Percentiles rank a stretch among this genome's conserved stretches.
phyloP scores from a whole-genome alignment of 371 early-diverging fungal genomes.

The Circinella minor region DNA sequence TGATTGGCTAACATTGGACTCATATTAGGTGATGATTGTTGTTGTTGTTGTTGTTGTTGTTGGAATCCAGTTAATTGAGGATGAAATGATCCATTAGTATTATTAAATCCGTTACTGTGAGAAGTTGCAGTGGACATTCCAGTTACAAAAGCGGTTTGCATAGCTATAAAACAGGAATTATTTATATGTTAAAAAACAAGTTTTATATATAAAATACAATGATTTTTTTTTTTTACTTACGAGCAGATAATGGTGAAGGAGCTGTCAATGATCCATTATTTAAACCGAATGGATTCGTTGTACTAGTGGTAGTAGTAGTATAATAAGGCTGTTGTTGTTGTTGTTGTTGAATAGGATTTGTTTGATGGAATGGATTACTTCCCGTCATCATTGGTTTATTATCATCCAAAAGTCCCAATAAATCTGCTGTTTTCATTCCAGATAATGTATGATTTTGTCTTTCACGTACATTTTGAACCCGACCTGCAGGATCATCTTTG shows the following conservation, averaged over 20 bases:
- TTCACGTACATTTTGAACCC: constrained; percentile 27
- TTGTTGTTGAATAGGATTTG: constrained; percentile 28
- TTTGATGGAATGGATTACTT: constrained; percentile 25
- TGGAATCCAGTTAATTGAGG: constrained; percentile 11
- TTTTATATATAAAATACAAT: background rate
- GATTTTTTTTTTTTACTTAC: background rate
- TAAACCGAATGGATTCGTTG: constrained; percentile 11
- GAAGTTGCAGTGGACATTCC: background rate
- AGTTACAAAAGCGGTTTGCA: constrained; percentile 1
- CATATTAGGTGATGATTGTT: background rate
- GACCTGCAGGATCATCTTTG: constrained; percentile 23
- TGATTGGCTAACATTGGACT: background rate
- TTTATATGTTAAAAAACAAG: background rate
- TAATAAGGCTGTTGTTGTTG: constrained; percentile 22
- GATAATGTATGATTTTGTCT: constrained; percentile 27
- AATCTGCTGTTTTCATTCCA: constrained; percentile 21
- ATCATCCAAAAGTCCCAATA: constrained; percentile 22
- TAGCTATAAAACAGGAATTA: background rate
- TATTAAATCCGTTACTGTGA: background rate
- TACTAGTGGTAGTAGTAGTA: background rate
- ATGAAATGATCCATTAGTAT: background rate
- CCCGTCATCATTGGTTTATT: constrained; percentile 7
- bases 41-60: constrained; percentile 5
- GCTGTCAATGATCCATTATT: background rate
- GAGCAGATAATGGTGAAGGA: background rate